Percentiles rank a stretch among this genome's conserved stretches.
phyloP scores from a whole-genome alignment of 1,284 basidiomycete genomes.

The Ustanciosporium gigantosporum region DNA sequence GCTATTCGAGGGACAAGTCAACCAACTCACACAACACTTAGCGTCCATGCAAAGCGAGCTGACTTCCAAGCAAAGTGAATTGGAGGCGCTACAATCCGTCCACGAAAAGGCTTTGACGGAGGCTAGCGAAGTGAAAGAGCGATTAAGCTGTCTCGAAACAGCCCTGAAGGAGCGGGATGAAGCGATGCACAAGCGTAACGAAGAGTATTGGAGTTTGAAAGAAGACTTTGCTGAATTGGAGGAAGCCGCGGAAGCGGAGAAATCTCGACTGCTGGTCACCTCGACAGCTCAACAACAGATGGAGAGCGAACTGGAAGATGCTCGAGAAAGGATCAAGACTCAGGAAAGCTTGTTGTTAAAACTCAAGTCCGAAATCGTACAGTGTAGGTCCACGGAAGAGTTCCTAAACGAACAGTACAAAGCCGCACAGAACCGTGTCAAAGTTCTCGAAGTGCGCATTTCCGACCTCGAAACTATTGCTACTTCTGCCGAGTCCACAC shows the following conservation, averaged over 20 bases:
- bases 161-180: conserved; percentile 10
- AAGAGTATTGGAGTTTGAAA: conserved; percentile 43
- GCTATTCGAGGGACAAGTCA: background rate
- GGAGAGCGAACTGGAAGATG: background rate
- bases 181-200: conserved; percentile 15
- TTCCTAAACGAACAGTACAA: conserved; percentile 21
- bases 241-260: conserved; percentile 26
- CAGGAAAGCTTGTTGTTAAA: conserved; percentile 12
- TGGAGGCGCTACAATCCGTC: background rate
- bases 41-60: background rate
- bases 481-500: background rate
- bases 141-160: conserved; percentile 7
- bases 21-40: background rate
- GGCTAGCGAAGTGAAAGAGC: background rate
- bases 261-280: background rate
- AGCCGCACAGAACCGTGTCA: conserved; percentile 7
- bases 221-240: conserved; percentile 47
- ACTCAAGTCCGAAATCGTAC: conserved; percentile 7
- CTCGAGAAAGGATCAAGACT: background rate
- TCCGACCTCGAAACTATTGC: conserved; percentile 3
- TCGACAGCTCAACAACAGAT: conserved; percentile 1
- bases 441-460: conserved; percentile 11
- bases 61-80: background rate
- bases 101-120: background rate
- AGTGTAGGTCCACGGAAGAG: conserved; percentile 19